Percentiles rank a stretch among this genome's conserved stretches.
Conservation (phyloP, 2,329 filamentous ascomycete genomes). For the Trichoderma arundinaceum region DNA sequence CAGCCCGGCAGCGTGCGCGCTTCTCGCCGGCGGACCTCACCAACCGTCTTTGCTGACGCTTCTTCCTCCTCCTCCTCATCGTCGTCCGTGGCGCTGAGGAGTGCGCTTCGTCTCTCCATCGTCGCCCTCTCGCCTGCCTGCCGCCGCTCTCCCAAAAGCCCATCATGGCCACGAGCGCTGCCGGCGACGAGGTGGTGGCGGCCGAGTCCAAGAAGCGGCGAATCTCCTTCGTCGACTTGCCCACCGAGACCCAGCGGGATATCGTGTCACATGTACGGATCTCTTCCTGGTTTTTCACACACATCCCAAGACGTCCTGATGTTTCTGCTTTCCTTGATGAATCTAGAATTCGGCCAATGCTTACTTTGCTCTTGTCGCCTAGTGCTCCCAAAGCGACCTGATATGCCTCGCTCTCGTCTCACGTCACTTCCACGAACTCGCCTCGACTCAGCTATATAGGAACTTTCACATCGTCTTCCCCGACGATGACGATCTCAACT, state of each 20-base stretch:
- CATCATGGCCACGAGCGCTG: slow-evolving; percentile 47
- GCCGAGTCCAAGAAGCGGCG: slow-evolving; percentile 26
- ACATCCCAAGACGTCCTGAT: not conserved
- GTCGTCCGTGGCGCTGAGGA: slow-evolving; percentile 10
- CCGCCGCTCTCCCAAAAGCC: slow-evolving; percentile 4
- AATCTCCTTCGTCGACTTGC: slow-evolving; percentile 50
- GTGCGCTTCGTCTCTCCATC: slow-evolving; percentile 18
- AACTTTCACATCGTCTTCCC: slow-evolving; percentile 66
- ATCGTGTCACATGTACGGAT: slow-evolving; percentile 54
- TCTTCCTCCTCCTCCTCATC: not conserved
- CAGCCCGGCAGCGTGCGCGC: slow-evolving; percentile 13
- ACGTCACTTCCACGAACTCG: slow-evolving; percentile 61
- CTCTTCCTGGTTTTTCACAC: not conserved
- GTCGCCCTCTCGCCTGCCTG: slow-evolving; percentile 26
- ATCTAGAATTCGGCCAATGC: not conserved
- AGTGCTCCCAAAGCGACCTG: slow-evolving; percentile 60
- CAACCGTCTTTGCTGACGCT: not conserved
- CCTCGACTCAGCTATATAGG: slow-evolving; percentile 64
- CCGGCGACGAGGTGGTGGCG: slow-evolving; percentile 39
- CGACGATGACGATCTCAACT: slow-evolving; percentile 60
- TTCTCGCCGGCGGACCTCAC: not conserved
- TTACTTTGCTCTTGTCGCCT: slow-evolving; percentile 22
- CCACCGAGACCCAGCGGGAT: slow-evolving; percentile 55
- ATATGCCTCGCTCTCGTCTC: slow-evolving; percentile 65
- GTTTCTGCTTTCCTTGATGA: not conserved